Evolutionary conservation across 192 early-diverging fungal species (phyloP), one percentile per base, ranked within the genome.

Genomic region (Allomyces javanicus): DNA sequence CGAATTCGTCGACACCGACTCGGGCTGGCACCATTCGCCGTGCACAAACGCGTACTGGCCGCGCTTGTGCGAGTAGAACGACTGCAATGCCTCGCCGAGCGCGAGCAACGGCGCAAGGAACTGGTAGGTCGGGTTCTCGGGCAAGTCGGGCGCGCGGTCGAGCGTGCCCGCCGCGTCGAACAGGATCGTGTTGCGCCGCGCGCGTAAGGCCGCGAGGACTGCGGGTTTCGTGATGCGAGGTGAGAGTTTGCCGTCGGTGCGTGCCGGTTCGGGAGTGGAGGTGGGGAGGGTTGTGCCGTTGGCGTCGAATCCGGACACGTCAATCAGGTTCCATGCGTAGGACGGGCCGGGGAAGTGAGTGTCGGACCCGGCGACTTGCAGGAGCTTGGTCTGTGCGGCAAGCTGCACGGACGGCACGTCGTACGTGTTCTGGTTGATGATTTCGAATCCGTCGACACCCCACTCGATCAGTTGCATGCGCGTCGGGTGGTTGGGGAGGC

Each of bases 401-500:
- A 79, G 82, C 62, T 77, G 75, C 43, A 83, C 77, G 22, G 81
- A 82, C 24, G 74, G 75, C 25, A 76, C 72, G 50, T 87, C 87
- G 61, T 87, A 75, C 1, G 75, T 79, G 26, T 69, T 73, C 24
- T 83, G 78, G 69, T 87, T 85, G 40, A 83, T 74, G 6, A 87
- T 67, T 67, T 89, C 85, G 67, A 89, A 80, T 1, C 84, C 85
- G 65, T 87, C 85, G 23, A 89, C 79, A n/a, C 87, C 85, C 83
- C 80, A 78, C 12, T 74, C 76, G 14, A 83, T 69, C 0, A 87
- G 73, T 11, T 74, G 66, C 61, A 81, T 73, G 44, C 81, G 68
- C 14, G 81, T 79, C 22, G 84, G 85, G 45, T 87, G 85, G 62
- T 81, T 72, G 14, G 78, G 82, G 63, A 89, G 73, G 9, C 82